Evolutionary conservation across 192 early-diverging fungal species (phyloP).

Genomic region (Paraglomus brasilianum): DNA sequence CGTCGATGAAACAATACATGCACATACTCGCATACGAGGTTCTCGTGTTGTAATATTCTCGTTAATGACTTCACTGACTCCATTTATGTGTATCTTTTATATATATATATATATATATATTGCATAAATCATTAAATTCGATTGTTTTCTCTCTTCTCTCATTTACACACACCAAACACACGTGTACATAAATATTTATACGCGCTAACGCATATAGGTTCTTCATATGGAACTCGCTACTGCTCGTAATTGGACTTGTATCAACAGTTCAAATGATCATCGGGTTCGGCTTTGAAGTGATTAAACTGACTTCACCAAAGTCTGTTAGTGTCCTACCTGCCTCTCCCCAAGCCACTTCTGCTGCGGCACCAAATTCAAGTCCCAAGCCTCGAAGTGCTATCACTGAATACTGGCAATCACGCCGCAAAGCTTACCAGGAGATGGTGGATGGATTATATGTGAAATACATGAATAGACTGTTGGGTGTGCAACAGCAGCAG

Average conservation of each 20-base stretch:
- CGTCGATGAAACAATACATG: background rate
- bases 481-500: slow-evolving; percentile 30
- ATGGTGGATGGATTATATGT: slow-evolving; percentile 26
- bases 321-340: background rate
- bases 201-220: slow-evolving; percentile 7
- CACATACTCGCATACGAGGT: no score
- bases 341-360: background rate
- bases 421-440: slow-evolving; percentile 24
- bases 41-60: no score
- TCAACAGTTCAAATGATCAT: slow-evolving; percentile 24
- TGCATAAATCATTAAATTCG: background rate
- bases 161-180: no score
- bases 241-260: slow-evolving; percentile 25
- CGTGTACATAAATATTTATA: no score
- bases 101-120: background rate
- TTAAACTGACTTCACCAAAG: background rate
- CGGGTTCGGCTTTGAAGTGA: slow-evolving; percentile 22
- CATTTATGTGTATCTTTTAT: background rate
- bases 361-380: no score
- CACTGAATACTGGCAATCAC: slow-evolving; percentile 4
- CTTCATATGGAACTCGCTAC: slow-evolving; percentile 28
- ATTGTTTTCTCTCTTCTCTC: background rate
- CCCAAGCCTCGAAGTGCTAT: background rate
- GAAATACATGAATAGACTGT: slow-evolving; percentile 20
- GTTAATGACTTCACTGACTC: no score